A percentile compares a stretch with the other conserved stretches of the same genome.
phyloP scores from a whole-genome alignment of 2,329 filamentous ascomycete species.

The Cladosporium sp. region DNA sequence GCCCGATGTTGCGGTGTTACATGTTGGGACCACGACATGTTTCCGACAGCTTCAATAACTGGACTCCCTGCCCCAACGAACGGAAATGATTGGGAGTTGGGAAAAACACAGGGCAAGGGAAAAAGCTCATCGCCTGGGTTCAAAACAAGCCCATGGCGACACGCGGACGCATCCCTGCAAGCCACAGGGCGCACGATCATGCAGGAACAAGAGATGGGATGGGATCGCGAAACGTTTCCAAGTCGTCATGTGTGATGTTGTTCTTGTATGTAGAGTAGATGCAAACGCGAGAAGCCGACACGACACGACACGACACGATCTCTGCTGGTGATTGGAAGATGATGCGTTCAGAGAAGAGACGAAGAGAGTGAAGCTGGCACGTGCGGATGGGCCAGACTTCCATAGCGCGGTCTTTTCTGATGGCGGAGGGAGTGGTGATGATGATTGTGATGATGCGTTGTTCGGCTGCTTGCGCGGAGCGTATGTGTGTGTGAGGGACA shows the following conservation, averaged over 20 bases:
- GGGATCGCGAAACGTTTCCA: not conserved
- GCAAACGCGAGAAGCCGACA: too few relatives aligned
- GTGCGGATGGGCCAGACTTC: constrained; percentile 4
- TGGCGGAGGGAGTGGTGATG: too few relatives aligned
- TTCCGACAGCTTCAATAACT: too few relatives aligned
- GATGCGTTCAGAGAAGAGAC: not conserved
- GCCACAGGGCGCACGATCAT: not conserved
- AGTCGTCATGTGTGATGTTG: not conserved
- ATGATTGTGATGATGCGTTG: constrained; percentile 5
- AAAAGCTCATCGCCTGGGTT: too few relatives aligned
- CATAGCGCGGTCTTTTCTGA: not conserved
- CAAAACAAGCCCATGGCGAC: not conserved
- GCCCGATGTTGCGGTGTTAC: not conserved
- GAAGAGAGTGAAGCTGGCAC: not conserved
- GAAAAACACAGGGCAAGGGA: too few relatives aligned
- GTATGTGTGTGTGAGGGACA: too few relatives aligned
- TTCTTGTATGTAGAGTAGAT: too few relatives aligned
- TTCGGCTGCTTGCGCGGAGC: too few relatives aligned
- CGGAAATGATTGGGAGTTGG: not conserved
- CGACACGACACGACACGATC: too few relatives aligned
- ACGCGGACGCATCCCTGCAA: constrained; percentile 6
- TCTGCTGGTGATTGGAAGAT: not conserved
- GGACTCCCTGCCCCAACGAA: too few relatives aligned
- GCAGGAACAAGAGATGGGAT: constrained; percentile 3
- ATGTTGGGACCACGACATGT: not conserved